Base-by-base conservation (phyloP, 768 basidiomycete genomes). In the Psilocybe subaeruginosa region DNA sequence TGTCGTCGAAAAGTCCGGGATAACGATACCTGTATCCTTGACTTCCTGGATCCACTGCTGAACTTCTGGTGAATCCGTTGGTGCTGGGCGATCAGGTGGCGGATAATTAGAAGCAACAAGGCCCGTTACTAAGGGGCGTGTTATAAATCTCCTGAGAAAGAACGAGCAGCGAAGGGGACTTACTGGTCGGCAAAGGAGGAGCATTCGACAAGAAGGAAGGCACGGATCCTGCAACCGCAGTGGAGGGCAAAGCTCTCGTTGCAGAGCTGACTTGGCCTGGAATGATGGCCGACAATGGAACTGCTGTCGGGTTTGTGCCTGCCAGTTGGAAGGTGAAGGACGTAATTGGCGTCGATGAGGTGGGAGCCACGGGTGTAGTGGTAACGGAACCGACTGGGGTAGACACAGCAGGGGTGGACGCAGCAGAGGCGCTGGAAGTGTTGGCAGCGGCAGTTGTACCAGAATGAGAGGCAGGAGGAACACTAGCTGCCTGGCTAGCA, bases 31-130 rank as follows among this genome's bases (percentile, higher is more conserved):
- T 3, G 54, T 53, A 39, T 87, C 87, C 8, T 85, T 83, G 51
- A 92, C 86, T 14, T 89, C 84, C 59, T 79, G 54, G 17, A 88
- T 86, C 92, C 92, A 93, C 68, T 85, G 80, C 64, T 84, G 77
- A 8, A 93, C 90, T 64, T 88, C 74, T 23, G 84, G 78, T 3
- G 85, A 85, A 73, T 89, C 83, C 4, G 76, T 80, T 7, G 86
- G 81, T 31, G 91, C 89, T 3, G 78, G 69, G 30, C 68, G 73
- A 73, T 93, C 92, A 14, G 91, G 76, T 0, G 82, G 37, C 1
- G 92, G 92, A 69, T 91, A 93, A 61, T 83, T 81, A 11, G 84
- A 64, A 1, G 86, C 45, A 89, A 67, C 12, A 69, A 68, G 12
- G 74, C 72, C 58, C 76, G 85, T 86, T 17, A 23, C 56, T 29